Conservation (phyloP, 2,329 filamentous ascomycete genomes). For the Zymoseptoria crescenta region DNA sequence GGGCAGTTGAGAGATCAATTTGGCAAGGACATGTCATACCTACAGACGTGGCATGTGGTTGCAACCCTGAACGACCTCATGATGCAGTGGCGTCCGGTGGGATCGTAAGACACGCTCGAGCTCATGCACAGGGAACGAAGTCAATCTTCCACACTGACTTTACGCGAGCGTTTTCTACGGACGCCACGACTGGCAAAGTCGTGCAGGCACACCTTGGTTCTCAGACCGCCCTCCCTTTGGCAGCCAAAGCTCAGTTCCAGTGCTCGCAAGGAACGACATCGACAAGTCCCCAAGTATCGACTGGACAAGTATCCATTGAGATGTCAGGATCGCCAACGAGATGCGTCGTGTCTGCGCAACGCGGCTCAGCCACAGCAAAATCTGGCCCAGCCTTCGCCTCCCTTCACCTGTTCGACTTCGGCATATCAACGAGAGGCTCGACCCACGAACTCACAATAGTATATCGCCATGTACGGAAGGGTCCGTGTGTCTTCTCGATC, state of each 20-base stretch:
- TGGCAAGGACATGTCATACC: slow-evolving; percentile 31
- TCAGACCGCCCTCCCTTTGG: background rate
- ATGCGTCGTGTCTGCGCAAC: background rate
- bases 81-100: slow-evolving; percentile 16
- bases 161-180: slow-evolving; percentile 23
- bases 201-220: background rate
- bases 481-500: background rate
- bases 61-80: slow-evolving; percentile 9
- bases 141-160: slow-evolving; percentile 35
- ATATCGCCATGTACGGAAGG: background rate
- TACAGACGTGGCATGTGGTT: slow-evolving; percentile 23
- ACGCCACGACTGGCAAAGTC: background rate
- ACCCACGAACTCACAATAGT: background rate
- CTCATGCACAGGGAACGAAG: slow-evolving; percentile 29
- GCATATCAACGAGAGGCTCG: background rate
- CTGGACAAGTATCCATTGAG: background rate
- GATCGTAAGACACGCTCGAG: slow-evolving; percentile 25
- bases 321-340: background rate
- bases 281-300: background rate
- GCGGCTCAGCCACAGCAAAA: background rate
- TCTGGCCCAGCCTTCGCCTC: background rate
- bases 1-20: slow-evolving; percentile 26
- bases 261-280: background rate
- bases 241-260: background rate
- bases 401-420: background rate